Evolutionary conservation across 2,329 filamentous ascomycete genomes (phyloP).

Genomic region (Corinectria fuckeliana): DNA sequence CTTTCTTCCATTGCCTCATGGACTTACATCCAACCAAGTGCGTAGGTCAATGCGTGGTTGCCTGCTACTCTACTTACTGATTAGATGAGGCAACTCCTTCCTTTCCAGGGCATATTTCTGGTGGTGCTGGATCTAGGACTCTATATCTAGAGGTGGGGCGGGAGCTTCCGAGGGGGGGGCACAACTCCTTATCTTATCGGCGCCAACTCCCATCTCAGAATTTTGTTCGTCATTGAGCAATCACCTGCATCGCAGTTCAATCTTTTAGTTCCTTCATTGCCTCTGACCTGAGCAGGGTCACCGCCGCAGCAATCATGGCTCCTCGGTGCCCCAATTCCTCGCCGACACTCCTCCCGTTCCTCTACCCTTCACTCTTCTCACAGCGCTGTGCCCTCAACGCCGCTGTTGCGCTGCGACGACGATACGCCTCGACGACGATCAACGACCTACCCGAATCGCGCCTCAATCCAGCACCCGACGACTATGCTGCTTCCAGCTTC

Average conservation of each 20-base stretch:
- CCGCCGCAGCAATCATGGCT: constrained; percentile 32
- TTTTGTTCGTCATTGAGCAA: constrained; percentile 1
- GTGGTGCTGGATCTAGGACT: neutral
- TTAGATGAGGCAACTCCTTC: constrained; percentile 35
- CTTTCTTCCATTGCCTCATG: neutral
- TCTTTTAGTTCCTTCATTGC: neutral
- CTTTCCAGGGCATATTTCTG: constrained; percentile 30
- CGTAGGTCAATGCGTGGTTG: constrained; percentile 33
- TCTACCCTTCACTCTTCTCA: constrained; percentile 56
- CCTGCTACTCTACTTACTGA: constrained; percentile 26
- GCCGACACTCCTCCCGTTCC: constrained; percentile 47
- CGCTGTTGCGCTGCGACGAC: constrained; percentile 21
- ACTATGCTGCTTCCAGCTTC: constrained; percentile 84
- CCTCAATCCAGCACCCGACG: constrained; percentile 81
- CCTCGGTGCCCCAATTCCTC: constrained; percentile 34
- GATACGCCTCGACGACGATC: constrained; percentile 39
- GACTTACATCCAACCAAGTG: neutral
- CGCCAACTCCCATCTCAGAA: neutral
- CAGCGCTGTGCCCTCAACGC: constrained; percentile 20
- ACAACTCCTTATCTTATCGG: constrained; percentile 18
- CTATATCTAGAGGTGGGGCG: neutral
- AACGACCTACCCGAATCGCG: constrained; percentile 58
- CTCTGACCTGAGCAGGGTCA: neutral
- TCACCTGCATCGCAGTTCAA: neutral
- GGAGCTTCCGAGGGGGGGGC: neutral